Base-by-base conservation (phyloP, 1,284 basidiomycete genomes). In the Puccinia novopanici region DNA sequence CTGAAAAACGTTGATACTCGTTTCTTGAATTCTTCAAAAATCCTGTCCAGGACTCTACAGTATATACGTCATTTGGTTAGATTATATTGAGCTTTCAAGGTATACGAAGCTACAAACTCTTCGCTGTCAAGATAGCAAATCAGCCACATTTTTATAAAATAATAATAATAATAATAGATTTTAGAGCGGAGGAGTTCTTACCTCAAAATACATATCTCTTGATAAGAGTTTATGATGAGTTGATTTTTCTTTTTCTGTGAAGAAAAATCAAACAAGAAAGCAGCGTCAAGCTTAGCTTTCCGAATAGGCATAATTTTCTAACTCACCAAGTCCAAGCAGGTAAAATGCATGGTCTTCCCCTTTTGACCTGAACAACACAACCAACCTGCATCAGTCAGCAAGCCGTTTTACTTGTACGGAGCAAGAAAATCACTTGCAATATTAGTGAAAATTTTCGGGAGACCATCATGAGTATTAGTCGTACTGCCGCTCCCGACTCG, bases 341-440 rank as follows among this genome's bases (percentile, higher is more conserved):
- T 81, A 81, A 85, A 84, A 63, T 83, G 81, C 50, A 84, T 52
- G 48, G 82, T 83, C 80, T 84, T 85, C n/a, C 80, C 52, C 81
- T 83, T 68, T 82, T 79, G 68, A 79, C 81, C 82, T 84, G 78
- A 48, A 52, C 22, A n/a, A 70, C 17, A 75, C 17, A 37, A 45
- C 45, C 15, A 15, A 17, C 12, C 30, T 50, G 22, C 13, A 59
- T 75, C 13, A 42, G 50, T 55, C 8, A 37, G 72, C 27, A 13
- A 48, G 17, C 30, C 12, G 24, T 8, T 19, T 30, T 13, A 27
- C 45, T 50, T 34, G 24, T 34, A 42, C 34, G 2, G 13, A 4
- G 22, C 40, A 13, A 17, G 19, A 27, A 48, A 48, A 15, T 37
- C 37, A 73, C 42, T 10, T 37, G 5, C 84, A n/a, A 84, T 74